A percentile compares a stretch with the other conserved stretches of the same genome.
Conservation (phyloP, 306 rosid species). For the Rosa multiflora region DNA sequence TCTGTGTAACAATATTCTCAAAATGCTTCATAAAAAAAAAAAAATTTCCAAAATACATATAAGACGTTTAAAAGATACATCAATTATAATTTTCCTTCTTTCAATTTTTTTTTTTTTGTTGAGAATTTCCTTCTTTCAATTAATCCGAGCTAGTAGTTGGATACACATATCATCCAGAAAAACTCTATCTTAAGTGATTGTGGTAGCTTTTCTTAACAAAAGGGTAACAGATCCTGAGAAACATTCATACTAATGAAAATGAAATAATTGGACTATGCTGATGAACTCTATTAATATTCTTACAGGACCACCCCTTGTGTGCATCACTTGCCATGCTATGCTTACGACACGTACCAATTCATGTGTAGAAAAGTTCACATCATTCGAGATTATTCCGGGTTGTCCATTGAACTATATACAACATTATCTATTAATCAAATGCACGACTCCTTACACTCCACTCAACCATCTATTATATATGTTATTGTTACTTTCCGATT, state of each 20-base stretch:
- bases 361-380: conserved; percentile 13
- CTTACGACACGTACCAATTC: background rate
- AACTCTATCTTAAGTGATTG: background rate
- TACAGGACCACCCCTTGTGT: background rate
- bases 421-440: conserved; percentile 30
- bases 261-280: background rate
- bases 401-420: conserved; percentile 4
- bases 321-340: conserved; percentile 6
- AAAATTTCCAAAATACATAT: too few species aligned
- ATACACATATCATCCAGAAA: too few species aligned
- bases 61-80: too few species aligned
- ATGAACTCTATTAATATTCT: background rate
- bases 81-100: too few species aligned
- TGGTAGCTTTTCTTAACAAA: background rate
- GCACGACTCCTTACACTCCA: conserved; percentile 12
- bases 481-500: conserved; percentile 25
- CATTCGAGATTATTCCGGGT: background rate
- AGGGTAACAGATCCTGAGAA: background rate
- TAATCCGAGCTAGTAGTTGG: too few species aligned
- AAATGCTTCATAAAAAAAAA: too few species aligned
- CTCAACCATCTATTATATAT: background rate
- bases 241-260: background rate
- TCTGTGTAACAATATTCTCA: too few species aligned
- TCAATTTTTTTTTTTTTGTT: too few species aligned
- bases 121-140: too few species aligned